Conservation (phyloP, 2,329 filamentous ascomycete genomes). For the Alternaria gaisen region DNA sequence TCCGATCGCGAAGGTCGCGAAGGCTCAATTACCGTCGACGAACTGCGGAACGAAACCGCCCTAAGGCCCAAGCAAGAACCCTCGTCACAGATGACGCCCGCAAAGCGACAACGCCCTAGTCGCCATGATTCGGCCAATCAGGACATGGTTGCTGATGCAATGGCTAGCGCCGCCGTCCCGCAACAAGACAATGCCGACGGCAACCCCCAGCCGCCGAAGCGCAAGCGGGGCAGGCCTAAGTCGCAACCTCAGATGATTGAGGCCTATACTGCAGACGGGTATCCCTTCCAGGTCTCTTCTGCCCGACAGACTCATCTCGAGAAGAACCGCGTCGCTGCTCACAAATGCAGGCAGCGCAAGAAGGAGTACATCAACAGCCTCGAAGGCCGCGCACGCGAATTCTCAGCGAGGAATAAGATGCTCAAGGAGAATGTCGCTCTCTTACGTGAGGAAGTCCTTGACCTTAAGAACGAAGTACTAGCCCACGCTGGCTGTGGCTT, state of each 20-base stretch:
- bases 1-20: conserved; percentile 22
- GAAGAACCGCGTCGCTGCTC: conserved; percentile 76
- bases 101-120: conserved; percentile 43
- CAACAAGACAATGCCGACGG: conserved; percentile 19
- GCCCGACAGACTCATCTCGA: conserved; percentile 61
- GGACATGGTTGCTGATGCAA: conserved; percentile 1
- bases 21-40: conserved; percentile 39
- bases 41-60: conserved; percentile 39
- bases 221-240: conserved; percentile 49
- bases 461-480: conserved; percentile 50
- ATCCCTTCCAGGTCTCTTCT: conserved; percentile 45
- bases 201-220: conserved; percentile 44
- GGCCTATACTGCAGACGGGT: conserved; percentile 44
- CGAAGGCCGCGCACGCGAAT: conserved; percentile 56
- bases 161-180: conserved; percentile 12
- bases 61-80: conserved; percentile 30
- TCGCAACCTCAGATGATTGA: conserved; percentile 44
- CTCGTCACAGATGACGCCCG: conserved; percentile 13
- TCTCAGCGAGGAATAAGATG: conserved; percentile 46
- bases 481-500: conserved; percentile 50
- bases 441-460: conserved; percentile 47
- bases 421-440: conserved; percentile 47
- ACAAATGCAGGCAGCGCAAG: conserved; percentile 77
- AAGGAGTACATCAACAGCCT: conserved; percentile 65
- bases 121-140: conserved; percentile 25